Base-by-base conservation (phyloP, 2,329 filamentous ascomycete genomes). In the Aspergillus uvarum region DNA sequence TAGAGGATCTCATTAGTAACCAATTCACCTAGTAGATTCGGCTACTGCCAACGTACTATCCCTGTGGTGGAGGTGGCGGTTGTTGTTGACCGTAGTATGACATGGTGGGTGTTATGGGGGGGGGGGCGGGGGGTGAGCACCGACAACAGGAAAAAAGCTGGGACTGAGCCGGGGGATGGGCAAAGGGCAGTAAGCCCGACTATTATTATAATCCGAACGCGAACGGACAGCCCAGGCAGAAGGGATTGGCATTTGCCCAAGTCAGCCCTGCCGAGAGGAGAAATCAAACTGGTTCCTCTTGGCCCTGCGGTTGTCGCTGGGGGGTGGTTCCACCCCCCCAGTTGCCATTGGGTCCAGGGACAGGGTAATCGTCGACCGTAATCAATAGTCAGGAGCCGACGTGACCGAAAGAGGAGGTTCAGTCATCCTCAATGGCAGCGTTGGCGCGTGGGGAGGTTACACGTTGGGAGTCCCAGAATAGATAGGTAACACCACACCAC, bases 61-160 rank as follows among this genome's bases (percentile, higher is more conserved):
- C 53, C 53, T 55, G 53, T 22, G 53, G 53, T 47, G 53, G 53
- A 19, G 53, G 53, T 24, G 47, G 52, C 26, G 19, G 53, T 31
- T 55, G 38, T 44, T 44, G 38, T 44, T 44, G 38, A 7, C 38
- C 38, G 38, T 44, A 47, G 53, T 55, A 55, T 14, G 53, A 55
- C 53, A 55, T 55, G 42, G 53, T 21, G 29, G 4, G 22, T 3
- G 16, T 24, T 54, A 22, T 22, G 31, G n/a, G 50, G 26, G 48
- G 10, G 29, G n/a, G n/a, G n/a, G n/a, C n/a, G n/a, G n/a, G n/a
- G 8, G 19, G 14, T 14, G 29, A 38, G n/a, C 47, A 29, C 26
- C 24, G 51, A 16, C 51, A 12, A 31, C 22, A 47, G 19, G 21
- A 12, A 29, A 11, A 53, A 44, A 32, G 32, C n/a, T 19, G 51